A percentile compares a stretch with the other conserved stretches of the same genome.
phyloP scores from a whole-genome alignment of 768 basidiomycete genomes.

The Fibroporia radiculosa region DNA sequence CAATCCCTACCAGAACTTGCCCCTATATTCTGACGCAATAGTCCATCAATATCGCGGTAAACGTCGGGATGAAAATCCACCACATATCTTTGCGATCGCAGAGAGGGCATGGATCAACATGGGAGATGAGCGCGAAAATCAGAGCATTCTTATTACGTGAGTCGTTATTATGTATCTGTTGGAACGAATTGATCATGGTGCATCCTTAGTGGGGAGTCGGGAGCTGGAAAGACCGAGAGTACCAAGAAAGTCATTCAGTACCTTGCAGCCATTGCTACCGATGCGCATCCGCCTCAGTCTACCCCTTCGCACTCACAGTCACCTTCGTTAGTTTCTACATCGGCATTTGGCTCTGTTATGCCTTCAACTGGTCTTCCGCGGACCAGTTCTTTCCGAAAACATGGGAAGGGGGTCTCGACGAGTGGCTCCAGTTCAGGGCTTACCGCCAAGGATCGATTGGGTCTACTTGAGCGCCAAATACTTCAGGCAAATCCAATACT shows the following conservation, averaged over 20 bases:
- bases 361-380: constrained; percentile 65
- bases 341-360: constrained; percentile 44
- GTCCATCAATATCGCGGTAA: constrained; percentile 87
- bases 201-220: constrained; percentile 97
- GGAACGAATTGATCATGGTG: not conserved
- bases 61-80: constrained; percentile 86
- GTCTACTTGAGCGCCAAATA: constrained; percentile 91
- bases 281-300: constrained; percentile 48
- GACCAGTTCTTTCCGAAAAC: constrained; percentile 46
- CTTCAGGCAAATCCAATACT: constrained; percentile 96
- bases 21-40: constrained; percentile 84
- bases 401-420: constrained; percentile 34
- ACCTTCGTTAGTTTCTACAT: constrained; percentile 46
- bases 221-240: constrained; percentile 98
- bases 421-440: constrained; percentile 40
- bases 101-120: constrained; percentile 98
- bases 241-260: constrained; percentile 99
- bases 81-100: constrained; percentile 95
- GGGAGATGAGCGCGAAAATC: constrained; percentile 94
- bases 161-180: not conserved
- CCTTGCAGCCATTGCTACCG: constrained; percentile 92
- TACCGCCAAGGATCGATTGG: constrained; percentile 67
- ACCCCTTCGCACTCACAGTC: constrained; percentile 58
- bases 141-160: constrained; percentile 96
- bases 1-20: constrained; percentile 91